Evolutionary conservation across 371 early-diverging fungal species (phyloP).

Genomic region (Mucor irregularis): DNA sequence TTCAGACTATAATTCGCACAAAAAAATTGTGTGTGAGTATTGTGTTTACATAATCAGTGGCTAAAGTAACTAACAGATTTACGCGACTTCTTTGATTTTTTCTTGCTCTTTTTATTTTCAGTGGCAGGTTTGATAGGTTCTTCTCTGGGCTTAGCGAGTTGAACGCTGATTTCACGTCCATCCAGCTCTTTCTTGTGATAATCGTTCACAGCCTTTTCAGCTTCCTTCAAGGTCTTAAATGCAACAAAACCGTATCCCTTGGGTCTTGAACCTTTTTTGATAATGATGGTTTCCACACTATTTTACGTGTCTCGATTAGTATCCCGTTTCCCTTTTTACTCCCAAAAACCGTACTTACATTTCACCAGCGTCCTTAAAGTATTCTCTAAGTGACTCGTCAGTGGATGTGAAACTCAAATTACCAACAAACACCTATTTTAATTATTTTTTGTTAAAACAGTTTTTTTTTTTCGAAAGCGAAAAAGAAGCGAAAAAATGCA

Average conservation of each 20-base stretch:
- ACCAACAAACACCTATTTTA: constrained; percentile 85
- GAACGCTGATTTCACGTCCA: constrained; percentile 86
- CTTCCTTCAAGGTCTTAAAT: constrained; percentile 73
- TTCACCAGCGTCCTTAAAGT: constrained; percentile 75
- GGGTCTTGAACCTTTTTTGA: constrained; percentile 6
- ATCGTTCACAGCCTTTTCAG: constrained; percentile 70
- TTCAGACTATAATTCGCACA: neutral
- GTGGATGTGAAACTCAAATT: constrained; percentile 88
- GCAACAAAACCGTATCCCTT: constrained; percentile 90
- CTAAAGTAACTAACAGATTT: constrained; percentile 1
- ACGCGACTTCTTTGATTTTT: constrained; percentile 6
- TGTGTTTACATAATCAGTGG: too few relatives aligned
- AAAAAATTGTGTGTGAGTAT: constrained; percentile 1
- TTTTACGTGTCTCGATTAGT: neutral
- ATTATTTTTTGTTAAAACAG: neutral
- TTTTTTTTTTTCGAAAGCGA: too few relatives aligned
- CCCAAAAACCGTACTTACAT: constrained; percentile 60
- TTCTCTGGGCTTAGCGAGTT: constrained; percentile 73
- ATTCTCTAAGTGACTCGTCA: constrained; percentile 72
- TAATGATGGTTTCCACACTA: constrained; percentile 11
- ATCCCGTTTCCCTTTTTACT: neutral
- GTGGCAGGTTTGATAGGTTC: neutral
- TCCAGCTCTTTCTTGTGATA: constrained; percentile 76
- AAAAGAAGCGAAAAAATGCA: neutral
- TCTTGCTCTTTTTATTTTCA: constrained; percentile 7